phyloP scores from a whole-genome alignment of 352 stramenopile genomes.

The Globisporangium iwayamae region DNA sequence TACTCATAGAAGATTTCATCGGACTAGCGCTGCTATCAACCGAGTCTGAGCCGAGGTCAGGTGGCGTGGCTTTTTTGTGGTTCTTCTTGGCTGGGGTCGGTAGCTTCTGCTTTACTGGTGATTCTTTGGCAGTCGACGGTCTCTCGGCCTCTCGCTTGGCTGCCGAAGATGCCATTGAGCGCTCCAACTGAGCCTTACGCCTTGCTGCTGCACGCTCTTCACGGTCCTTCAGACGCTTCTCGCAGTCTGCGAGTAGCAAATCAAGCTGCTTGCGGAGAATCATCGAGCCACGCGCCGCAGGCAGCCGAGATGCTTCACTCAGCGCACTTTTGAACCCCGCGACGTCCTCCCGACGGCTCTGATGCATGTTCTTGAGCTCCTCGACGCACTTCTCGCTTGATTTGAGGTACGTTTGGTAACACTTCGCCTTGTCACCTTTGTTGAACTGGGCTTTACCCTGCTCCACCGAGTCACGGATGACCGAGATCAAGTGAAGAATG shows the following conservation, averaged over 20 bases:
- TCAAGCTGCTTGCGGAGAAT: slow-evolving; percentile 66
- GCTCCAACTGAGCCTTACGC: slow-evolving; percentile 16
- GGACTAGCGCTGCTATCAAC: slow-evolving; percentile 8
- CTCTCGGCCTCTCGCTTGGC: background rate
- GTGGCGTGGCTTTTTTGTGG: slow-evolving; percentile 17
- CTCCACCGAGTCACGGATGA: slow-evolving; percentile 49
- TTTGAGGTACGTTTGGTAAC: slow-evolving; percentile 61
- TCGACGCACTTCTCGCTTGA: slow-evolving; percentile 41
- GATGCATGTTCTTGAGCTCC: slow-evolving; percentile 33
- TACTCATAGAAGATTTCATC: background rate
- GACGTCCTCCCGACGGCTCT: slow-evolving; percentile 29
- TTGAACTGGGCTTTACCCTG: slow-evolving; percentile 73
- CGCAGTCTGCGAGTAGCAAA: slow-evolving; percentile 36
- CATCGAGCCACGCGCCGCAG: slow-evolving; percentile 53
- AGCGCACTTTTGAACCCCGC: slow-evolving; percentile 33
- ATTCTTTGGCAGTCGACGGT: background rate
- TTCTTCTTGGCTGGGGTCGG: background rate
- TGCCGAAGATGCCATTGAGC: slow-evolving; percentile 1
- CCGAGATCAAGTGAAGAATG: slow-evolving; percentile 31
- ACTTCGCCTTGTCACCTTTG: slow-evolving; percentile 68
- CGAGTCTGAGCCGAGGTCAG: slow-evolving; percentile 14
- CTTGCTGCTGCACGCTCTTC: slow-evolving; percentile 25
- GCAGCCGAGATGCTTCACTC: slow-evolving; percentile 40
- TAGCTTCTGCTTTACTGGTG: background rate
- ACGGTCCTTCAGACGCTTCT: slow-evolving; percentile 27